These are phyloP conservation scores for Pseudopithomyces chartarum DNA, from an alignment of 2,329 filamentous ascomycete species.

Conservation along the genomic window DNA sequence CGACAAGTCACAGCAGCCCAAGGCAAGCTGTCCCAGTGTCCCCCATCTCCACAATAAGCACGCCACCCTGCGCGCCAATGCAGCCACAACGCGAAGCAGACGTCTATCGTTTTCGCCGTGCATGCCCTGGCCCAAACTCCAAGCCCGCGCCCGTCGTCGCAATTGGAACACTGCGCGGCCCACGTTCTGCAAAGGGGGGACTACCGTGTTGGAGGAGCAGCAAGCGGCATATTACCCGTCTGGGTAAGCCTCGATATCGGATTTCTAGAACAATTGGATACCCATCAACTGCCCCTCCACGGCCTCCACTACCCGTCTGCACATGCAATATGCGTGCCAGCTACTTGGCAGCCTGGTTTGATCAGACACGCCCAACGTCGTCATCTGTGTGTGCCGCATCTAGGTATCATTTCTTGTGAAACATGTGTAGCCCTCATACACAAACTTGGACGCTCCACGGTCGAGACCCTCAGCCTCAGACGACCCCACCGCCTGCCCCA, in stretches of 20 bases:
- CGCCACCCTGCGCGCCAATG: constrained; percentile 14
- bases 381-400: background rate
- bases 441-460: constrained; percentile 5
- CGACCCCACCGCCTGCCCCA: background rate
- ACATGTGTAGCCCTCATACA: background rate
- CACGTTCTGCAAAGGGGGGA: constrained; percentile 1
- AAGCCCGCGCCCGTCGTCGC: background rate
- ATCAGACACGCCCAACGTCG: background rate
- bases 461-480: background rate
- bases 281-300: background rate
- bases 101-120: background rate
- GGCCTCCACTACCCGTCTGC: background rate
- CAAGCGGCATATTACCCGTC: background rate
- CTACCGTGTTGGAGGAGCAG: background rate
- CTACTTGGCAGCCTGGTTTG: background rate
- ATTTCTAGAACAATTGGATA: background rate
- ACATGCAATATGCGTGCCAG: background rate
- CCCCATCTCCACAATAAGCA: constrained; percentile 27
- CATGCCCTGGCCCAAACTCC: background rate
- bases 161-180: background rate
- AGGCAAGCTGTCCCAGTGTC: background rate
- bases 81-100: constrained; percentile 13
- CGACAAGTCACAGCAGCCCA: background rate
- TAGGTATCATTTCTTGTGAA: constrained; percentile 2
- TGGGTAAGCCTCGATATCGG: constrained; percentile 1